A percentile compares a stretch with the other conserved stretches of the same genome.
These are phyloP conservation scores for Grosmannia clavigera DNA, from an alignment of 2,329 filamentous ascomycete species.

Conservation along the genomic window DNA sequence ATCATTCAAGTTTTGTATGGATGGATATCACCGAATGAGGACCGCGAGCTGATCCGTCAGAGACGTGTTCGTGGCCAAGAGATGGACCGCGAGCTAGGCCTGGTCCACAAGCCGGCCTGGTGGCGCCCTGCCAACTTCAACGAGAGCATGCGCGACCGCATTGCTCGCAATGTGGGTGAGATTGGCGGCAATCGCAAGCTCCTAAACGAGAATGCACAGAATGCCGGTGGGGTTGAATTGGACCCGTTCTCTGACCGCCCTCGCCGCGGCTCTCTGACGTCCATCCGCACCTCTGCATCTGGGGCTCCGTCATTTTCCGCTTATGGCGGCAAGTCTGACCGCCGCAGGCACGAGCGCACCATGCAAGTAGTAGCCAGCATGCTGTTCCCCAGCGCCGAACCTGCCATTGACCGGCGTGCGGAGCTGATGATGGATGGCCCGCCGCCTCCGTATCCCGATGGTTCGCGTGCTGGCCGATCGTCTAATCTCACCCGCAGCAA, in stretches of 20 bases:
- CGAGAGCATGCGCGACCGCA: conserved; percentile 36
- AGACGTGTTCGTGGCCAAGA: conserved; percentile 42
- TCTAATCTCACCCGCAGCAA: conserved; percentile 26
- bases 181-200: conserved; percentile 32
- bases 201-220: conserved; percentile 18
- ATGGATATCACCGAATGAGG: conserved; percentile 56
- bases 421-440: conserved; percentile 32
- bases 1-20: conserved; percentile 42
- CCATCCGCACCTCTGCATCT: conserved; percentile 16
- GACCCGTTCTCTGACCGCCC: conserved; percentile 14
- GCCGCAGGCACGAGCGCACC: conserved; percentile 31
- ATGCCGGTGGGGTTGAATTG: conserved; percentile 18
- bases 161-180: conserved; percentile 42
- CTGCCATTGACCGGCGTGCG: conserved; percentile 21
- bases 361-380: conserved; percentile 30
- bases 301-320: conserved; percentile 13
- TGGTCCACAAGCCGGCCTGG: conserved; percentile 52
- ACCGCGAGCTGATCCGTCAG: conserved; percentile 52
- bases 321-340: conserved; percentile 31
- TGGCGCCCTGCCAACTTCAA: conserved; percentile 41
- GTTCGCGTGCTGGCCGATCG: conserved; percentile 14
- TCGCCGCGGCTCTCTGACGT: conserved; percentile 1
- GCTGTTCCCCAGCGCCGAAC: conserved; percentile 32
- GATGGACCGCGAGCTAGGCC: conserved; percentile 48
- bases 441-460: conserved; percentile 23